phyloP scores from a whole-genome alignment of 108 stramenopile genomes.

The Nitzschia inconspicua region DNA sequence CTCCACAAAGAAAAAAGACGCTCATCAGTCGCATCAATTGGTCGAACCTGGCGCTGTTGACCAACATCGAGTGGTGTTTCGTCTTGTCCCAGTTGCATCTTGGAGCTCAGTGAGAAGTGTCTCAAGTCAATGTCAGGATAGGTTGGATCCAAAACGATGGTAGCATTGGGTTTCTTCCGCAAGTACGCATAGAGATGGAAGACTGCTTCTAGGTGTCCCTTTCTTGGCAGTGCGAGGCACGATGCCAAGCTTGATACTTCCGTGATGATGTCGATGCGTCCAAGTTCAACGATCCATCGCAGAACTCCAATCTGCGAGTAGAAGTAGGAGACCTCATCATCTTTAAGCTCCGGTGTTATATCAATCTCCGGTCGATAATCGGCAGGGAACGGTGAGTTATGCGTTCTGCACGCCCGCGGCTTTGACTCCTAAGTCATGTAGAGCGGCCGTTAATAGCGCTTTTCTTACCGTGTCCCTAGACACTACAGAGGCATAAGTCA shows the following conservation, averaged over 20 bases:
- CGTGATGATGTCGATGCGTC: constrained; percentile 17
- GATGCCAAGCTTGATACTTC: constrained; percentile 53
- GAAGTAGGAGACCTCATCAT: constrained; percentile 17
- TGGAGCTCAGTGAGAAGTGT: too few species aligned
- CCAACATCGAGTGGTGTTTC: too few species aligned
- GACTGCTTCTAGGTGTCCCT: constrained; percentile 48
- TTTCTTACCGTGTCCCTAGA: constrained; percentile 40
- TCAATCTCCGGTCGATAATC: constrained; percentile 15
- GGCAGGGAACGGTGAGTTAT: neutral
- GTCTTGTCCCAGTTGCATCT: too few species aligned
- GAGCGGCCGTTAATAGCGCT: constrained; percentile 30
- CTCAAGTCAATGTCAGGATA: too few species aligned
- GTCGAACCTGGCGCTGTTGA: too few species aligned
- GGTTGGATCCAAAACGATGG: too few species aligned
- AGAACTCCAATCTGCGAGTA: constrained; percentile 39
- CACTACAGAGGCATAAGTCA: constrained; percentile 33
- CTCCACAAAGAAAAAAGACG: too few species aligned
- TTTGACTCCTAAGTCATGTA: constrained; percentile 26
- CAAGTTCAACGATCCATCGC: constrained; percentile 50
- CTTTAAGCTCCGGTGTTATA: constrained; percentile 10
- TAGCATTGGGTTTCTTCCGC: too few species aligned
- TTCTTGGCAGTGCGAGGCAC: constrained; percentile 45
- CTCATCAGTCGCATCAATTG: too few species aligned
- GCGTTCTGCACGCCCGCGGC: too few species aligned
- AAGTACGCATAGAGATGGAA: constrained; percentile 51